Evolutionary conservation across 495 filamentous ascomycete species (phyloP), one percentile per base, ranked within the genome.

Genomic region (Annulohypoxylon maeteangense): DNA sequence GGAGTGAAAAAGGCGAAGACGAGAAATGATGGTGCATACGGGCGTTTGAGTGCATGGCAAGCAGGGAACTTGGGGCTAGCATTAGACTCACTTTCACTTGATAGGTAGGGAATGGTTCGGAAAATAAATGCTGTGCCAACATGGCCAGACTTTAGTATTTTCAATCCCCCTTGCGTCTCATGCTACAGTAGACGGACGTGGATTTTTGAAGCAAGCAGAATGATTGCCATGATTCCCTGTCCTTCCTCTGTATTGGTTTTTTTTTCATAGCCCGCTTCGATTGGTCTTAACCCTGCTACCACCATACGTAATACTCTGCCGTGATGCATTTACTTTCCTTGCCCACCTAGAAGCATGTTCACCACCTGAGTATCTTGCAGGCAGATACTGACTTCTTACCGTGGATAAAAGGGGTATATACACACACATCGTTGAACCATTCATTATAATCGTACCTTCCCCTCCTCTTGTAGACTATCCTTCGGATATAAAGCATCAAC

Each of bases 1-100:
- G 7, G 75, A 78, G 62, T 78, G 73, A 66, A 34, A 18, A 18
- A 60, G 29, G 58, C 53, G 25, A 29, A 65, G 22, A 54, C 8
- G 60, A 32, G 22, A 16, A 27, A 56, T 34, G 63, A 55, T 55
- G 40, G 64, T 45, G 57, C 56, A 59, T 66, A 34, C 32, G 59
- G 62, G 60, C 62, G 71, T 70, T 74, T 50, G 44, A 67, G 62
- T 67, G 63, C 57, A 67, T 70, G 71, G 65, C 70, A 42, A 74
- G 62, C 44, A 66, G 57, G 66, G 32, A 53, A 54, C 40, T 34
- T 23, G 34, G 32, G 62, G 31, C 25, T 67, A 64, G 62, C 67
- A 74, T 74, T 74, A 74, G 62, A 74, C 56, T 64, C 44, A 70
- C 71, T 65, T 70, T 61, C 62, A 58, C 58, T 70, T 44, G 59